These are phyloP conservation scores for Paecilomyces sp. DNA, from an alignment of 2,329 filamentous ascomycete genomes.

Conservation along the genomic window DNA sequence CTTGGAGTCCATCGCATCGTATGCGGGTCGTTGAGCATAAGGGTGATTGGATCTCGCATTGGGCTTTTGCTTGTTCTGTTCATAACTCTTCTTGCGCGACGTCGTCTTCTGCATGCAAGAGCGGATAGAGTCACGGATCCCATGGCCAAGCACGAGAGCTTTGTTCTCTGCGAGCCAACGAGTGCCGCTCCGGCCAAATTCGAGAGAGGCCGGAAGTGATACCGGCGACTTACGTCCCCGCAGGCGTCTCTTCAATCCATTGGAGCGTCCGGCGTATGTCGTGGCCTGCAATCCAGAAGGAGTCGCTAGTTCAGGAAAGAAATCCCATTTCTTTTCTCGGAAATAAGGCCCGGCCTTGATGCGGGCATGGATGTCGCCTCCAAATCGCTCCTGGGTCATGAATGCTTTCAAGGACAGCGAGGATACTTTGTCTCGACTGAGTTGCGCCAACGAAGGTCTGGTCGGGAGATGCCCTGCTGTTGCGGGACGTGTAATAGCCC, in stretches of 20 bases:
- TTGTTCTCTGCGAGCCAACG: slow-evolving; percentile 20
- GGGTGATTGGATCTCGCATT: background rate
- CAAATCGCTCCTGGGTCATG: slow-evolving; percentile 19
- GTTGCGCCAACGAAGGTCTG: background rate
- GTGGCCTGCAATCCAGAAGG: slow-evolving; percentile 15
- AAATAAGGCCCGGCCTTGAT: slow-evolving; percentile 28
- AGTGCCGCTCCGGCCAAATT: slow-evolving; percentile 11
- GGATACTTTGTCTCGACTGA: slow-evolving; percentile 1
- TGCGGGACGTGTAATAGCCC: background rate
- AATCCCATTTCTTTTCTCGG: slow-evolving; percentile 35
- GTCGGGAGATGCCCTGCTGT: background rate
- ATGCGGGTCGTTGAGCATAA: background rate
- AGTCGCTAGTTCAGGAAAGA: slow-evolving; percentile 31
- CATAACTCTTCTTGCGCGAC: slow-evolving; percentile 5
- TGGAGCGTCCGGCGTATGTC: slow-evolving; percentile 6
- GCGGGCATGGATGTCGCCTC: slow-evolving; percentile 10
- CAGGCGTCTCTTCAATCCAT: slow-evolving; percentile 1
- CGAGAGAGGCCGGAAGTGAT: slow-evolving; percentile 3
- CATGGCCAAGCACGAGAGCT: slow-evolving; percentile 12
- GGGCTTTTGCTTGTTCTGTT: background rate
- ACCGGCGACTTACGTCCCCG: background rate
- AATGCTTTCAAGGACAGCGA: slow-evolving; percentile 12
- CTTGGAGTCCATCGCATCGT: background rate
- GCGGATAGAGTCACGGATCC: slow-evolving; percentile 26
- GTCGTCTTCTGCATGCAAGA: slow-evolving; percentile 26